Evolutionary conservation across 2,329 filamentous ascomycete genomes (phyloP), one percentile per base, ranked within the genome.

Genomic region (Claviceps quebecensis): DNA sequence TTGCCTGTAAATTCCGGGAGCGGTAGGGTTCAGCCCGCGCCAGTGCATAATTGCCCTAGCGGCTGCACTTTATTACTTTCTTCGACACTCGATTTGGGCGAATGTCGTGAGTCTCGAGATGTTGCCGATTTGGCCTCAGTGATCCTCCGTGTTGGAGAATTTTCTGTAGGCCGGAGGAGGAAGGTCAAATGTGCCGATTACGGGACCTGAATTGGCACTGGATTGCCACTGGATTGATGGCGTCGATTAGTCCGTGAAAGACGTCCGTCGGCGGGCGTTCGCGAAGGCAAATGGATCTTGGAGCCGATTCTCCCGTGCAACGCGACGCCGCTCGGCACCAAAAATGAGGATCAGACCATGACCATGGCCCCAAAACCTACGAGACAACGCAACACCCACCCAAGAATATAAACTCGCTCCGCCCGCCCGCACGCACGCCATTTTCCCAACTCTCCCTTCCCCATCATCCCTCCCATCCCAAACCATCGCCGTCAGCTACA

Each of bases 321-420:
- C 26, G 26, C 26, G 26, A 29, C 26, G 65, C 65, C 63, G 65
- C 65, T 61, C 60, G 61, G 63, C 64, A 63, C 65, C 63, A 64
- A 65, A 67, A 65, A 63, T 57, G 63, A 65, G 64, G 65, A 68
- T 67, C 63, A 67, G 62, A 67, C 65, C 62, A 67, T 64, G 59
- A 56, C 63, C 26, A 29, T 29, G 26, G 8, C 63, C 62, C 61
- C 64, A 63, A 65, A 65, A 57, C 59, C 58, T 61, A 61, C 64
- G 61, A 67, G 65, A 67, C 63, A 67, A 57, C 58, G 54, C 56
- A 58, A 54, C 55, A 49, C 56, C 57, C 61, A 63, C 58, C 58
- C 56, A 59, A 50, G 62, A 58, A 61, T 59, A 57, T 59, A 63
- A 61, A 61, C 58, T 56, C 59, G 60, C 56, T 62, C 60, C 57